Evolutionary conservation across 371 early-diverging fungal species (phyloP), one percentile per base, ranked within the genome.

Genomic region (Rhizopus stolonifer): DNA sequence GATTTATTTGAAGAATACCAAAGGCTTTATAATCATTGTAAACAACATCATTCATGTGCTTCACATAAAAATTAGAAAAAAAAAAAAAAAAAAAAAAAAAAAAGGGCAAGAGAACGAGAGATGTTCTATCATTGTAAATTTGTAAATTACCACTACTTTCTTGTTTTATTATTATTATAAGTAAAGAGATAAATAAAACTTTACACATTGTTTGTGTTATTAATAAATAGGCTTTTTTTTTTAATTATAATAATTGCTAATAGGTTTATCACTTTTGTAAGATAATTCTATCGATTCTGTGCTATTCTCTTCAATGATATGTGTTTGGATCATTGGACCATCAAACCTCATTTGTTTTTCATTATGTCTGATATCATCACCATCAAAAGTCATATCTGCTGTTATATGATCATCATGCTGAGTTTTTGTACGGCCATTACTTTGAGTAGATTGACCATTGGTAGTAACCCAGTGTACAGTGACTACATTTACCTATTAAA

Each of bases 401-500:
- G 60, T 60, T 14, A 51, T 18, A 29, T 50, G 61, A 5, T 60
- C 61, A 21, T 60, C 61, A 17, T 50, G 21, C 6, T 50, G 15
- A 11, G 24, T 18, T n/a, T 46, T 60, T 8, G 55, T 60, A 54
- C 56, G 38, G 47, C 40, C 47, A 17, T 51, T 36, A 33, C 43
- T 48, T n/a, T n/a, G n/a, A n/a, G n/a, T n/a, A n/a, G n/a, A n/a
- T n/a, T n/a, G n/a, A n/a, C n/a, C n/a, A 42, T 22, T 50, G 25
- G 60, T 46, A 6, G 64, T 64, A 69, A 79, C 81, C 81, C 81
- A 81, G 49, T 82, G 82, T 25, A 82, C 75, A 24, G 77, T 69
- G 22, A 80, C 65, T 21, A 80, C 79, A 26, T 82, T 82, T 17
- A 22, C 13, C 21, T 21, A 9, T 44, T 10, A 7, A 19, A 32